phyloP scores from a whole-genome alignment of 495 filamentous ascomycete species.

The Penicillium silybi region DNA sequence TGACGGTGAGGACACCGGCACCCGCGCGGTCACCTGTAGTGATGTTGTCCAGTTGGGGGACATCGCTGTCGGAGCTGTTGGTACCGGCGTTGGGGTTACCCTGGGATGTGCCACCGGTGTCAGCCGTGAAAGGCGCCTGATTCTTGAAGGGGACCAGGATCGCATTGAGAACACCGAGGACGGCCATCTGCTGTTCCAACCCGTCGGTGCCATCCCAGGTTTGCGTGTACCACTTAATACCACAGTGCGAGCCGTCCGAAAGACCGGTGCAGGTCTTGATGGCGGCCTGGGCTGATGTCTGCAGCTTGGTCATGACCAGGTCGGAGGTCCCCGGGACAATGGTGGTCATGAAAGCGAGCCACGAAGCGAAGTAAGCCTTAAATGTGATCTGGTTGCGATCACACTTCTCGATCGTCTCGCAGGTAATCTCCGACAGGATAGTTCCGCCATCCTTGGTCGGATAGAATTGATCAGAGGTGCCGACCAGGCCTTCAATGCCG shows the following conservation, averaged over 20 bases:
- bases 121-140: slow-evolving; percentile 49
- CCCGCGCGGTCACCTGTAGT: slow-evolving; percentile 57
- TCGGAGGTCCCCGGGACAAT: slow-evolving; percentile 61
- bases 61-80: slow-evolving; percentile 14
- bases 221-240: slow-evolving; percentile 47
- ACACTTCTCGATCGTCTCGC: slow-evolving; percentile 62
- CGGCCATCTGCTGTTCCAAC: slow-evolving; percentile 58
- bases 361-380: slow-evolving; percentile 71
- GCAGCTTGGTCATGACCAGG: slow-evolving; percentile 53
- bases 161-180: slow-evolving; percentile 54
- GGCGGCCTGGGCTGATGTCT: slow-evolving; percentile 54
- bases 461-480: slow-evolving; percentile 42
- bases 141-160: slow-evolving; percentile 45
- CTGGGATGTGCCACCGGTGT: slow-evolving; percentile 62
- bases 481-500: slow-evolving; percentile 53
- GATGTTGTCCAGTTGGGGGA: slow-evolving; percentile 35
- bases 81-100: slow-evolving; percentile 58
- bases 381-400: slow-evolving; percentile 68
- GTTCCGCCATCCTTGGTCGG: slow-evolving; percentile 50
- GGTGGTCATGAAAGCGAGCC: slow-evolving; percentile 62
- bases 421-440: slow-evolving; percentile 65
- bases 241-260: slow-evolving; percentile 46
- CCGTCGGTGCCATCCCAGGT: slow-evolving; percentile 46
- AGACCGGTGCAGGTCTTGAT: slow-evolving; percentile 56
- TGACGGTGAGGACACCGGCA: slow-evolving; percentile 60